Base-by-base conservation (phyloP, 371 early-diverging fungal genomes). In the Globomyces sp. region DNA sequence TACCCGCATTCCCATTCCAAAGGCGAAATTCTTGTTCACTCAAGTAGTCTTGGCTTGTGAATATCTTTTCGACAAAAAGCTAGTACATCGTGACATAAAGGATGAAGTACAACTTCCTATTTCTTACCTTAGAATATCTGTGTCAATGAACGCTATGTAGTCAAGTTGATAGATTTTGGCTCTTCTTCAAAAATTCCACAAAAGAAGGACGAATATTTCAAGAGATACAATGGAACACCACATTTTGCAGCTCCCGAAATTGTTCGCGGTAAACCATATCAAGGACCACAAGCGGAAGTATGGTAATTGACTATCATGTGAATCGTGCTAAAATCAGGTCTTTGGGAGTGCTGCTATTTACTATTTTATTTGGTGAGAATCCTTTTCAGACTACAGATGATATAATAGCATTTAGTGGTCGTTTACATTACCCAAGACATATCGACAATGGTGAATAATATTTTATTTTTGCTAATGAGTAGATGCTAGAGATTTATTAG, bases 141-240 rank as follows among this genome's bases (percentile, higher is more conserved):
- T n/a, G 66, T 82, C 50, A 79, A 78, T 60, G 71, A 65, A 24
- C 43, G 65, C 43, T 71, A 79, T 60, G 44, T 42, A 44, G 86
- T 90, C 68, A 90, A 90, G 71, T 69, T 93, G 58, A 88, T 91
- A 59, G 93, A 93, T 68, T 93, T 93, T 80, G 93, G 93, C 5
- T 84, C 76, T 6, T 74, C 82, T 0, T 72, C 72, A 1, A 24
- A 34, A 2, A 71, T 76, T 43, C 74, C 75, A n/a, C 49, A 36
- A n/a, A 44, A 37, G 10, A 51, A 61, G 24, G 11, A 50, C 4
- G 64, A 75, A n/a, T 77, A 71, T 46, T 77, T 77, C 55, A 65
- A 65, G 40, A 68, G 66, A 47, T 77, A 71, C 57, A 77, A 74
- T 55, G 82, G 82, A 45, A 76, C 77, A 9, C 68, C 68, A 2